These are phyloP conservation scores for Wallacemonas collosoma DNA, from an alignment of 208 protist species.

Conservation along the genomic window DNA sequence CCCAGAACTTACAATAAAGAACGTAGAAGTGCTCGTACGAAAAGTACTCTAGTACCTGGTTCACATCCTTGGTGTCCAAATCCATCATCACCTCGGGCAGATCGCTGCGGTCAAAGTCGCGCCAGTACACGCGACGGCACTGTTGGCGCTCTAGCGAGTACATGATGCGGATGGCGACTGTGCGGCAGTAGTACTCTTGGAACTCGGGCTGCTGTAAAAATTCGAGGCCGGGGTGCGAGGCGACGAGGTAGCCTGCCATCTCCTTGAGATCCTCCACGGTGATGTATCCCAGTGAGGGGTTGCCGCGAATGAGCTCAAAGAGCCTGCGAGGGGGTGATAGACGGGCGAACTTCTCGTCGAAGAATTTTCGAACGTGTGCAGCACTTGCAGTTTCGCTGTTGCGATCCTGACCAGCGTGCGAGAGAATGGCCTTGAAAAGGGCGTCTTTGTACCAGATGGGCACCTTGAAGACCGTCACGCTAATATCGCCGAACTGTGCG, in stretches of 20 bases:
- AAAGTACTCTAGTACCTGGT: constrained; percentile 93
- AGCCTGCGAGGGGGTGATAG: constrained; percentile 69
- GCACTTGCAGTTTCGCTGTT: constrained; percentile 48
- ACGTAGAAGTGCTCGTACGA: constrained; percentile 99
- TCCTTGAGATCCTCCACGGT: constrained; percentile 71
- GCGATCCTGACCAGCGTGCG: constrained; percentile 19
- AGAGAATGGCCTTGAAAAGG: constrained; percentile 67
- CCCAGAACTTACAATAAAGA: constrained; percentile 99
- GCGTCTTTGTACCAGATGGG: constrained; percentile 82
- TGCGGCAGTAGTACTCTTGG: constrained; percentile 95
- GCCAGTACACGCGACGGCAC: constrained; percentile 71
- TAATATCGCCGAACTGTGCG: constrained; percentile 63
- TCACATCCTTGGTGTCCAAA: constrained; percentile 88
- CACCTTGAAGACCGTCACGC: constrained; percentile 74
- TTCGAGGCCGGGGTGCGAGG: constrained; percentile 89
- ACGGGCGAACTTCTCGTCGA: constrained; percentile 50
- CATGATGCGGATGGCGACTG: constrained; percentile 95
- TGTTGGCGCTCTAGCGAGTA: constrained; percentile 91
- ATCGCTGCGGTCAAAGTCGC: constrained; percentile 85
- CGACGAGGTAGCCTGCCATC: constrained; percentile 75
- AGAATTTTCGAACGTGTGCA: constrained; percentile 59
- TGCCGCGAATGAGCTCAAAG: constrained; percentile 76
- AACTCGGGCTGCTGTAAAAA: constrained; percentile 96
- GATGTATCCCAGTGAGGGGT: constrained; percentile 51
- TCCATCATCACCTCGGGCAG: constrained; percentile 82